Percentiles rank a stretch among this genome's conserved stretches.
phyloP scores from a whole-genome alignment of 148 eudicot species.

The Polygonum maritimum region DNA sequence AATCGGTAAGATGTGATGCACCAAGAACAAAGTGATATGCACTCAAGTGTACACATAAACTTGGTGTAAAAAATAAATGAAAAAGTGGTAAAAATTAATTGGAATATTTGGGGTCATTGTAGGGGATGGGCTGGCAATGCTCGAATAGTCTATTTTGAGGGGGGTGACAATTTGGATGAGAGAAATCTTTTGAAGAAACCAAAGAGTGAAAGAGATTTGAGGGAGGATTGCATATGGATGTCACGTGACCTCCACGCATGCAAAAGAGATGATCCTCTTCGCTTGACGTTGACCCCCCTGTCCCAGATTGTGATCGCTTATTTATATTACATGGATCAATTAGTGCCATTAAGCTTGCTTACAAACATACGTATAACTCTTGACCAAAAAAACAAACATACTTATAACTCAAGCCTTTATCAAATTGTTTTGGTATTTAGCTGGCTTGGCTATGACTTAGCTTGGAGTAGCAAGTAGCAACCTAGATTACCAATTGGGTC shows the following conservation, averaged over 20 bases:
- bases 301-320: not conserved
- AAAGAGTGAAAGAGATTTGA: slow-evolving; percentile 4
- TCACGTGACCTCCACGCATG: slow-evolving; percentile 8
- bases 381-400: too few relatives aligned
- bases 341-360: too few relatives aligned
- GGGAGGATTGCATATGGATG: not conserved
- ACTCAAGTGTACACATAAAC: not conserved
- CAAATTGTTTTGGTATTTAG: too few relatives aligned
- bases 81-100: too few relatives aligned
- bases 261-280: slow-evolving; percentile 4
- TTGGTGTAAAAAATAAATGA: not conserved
- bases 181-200: not conserved
- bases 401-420: too few relatives aligned
- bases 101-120: not conserved
- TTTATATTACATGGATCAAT: too few relatives aligned
- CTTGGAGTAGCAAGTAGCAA: not conserved
- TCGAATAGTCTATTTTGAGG: slow-evolving; percentile 13
- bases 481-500: not conserved
- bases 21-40: too few relatives aligned
- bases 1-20: too few relatives aligned
- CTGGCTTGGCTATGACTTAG: too few relatives aligned
- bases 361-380: too few relatives aligned
- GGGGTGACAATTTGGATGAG: slow-evolving; percentile 10
- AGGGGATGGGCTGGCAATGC: not conserved
- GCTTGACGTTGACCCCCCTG: not conserved